These are phyloP conservation scores for Xerocomellus intermedius DNA, from an alignment of 768 basidiomycete species.

Conservation along the genomic window DNA sequence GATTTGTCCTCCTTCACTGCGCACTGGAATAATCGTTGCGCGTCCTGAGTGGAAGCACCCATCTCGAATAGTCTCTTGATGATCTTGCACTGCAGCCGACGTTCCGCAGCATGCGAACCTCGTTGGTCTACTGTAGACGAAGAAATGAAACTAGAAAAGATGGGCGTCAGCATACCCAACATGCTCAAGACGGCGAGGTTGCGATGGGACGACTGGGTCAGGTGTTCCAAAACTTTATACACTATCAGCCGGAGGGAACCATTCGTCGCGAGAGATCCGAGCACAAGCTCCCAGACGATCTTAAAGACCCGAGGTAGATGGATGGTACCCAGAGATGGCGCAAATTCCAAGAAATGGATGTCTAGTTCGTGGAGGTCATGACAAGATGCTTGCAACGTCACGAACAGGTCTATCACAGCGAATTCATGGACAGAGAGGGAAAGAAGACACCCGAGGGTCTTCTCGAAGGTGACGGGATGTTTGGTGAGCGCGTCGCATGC, in stretches of 20 bases:
- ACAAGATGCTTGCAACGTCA: constrained; percentile 34
- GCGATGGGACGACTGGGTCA: constrained; percentile 59
- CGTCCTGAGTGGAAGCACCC: constrained; percentile 64
- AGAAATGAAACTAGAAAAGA: constrained; percentile 38
- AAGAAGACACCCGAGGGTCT: constrained; percentile 65
- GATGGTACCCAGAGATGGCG: constrained; percentile 46
- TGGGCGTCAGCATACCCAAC: constrained; percentile 50
- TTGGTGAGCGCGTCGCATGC: constrained; percentile 55
- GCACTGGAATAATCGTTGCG: constrained; percentile 60
- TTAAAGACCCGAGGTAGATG: constrained; percentile 58
- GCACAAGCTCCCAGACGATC: constrained; percentile 54
- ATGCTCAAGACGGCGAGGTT: constrained; percentile 69
- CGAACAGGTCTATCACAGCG: constrained; percentile 54
- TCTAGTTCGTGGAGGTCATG: constrained; percentile 45
- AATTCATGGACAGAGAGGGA: constrained; percentile 68
- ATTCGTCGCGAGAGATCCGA: constrained; percentile 36
- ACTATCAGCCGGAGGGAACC: constrained; percentile 48
- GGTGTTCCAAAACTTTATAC: constrained; percentile 61
- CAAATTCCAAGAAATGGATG: constrained; percentile 40
- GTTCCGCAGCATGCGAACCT: constrained; percentile 36
- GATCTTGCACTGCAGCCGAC: constrained; percentile 57
- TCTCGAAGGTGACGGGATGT: constrained; percentile 46
- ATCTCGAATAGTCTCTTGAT: constrained; percentile 71
- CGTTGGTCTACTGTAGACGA: constrained; percentile 18
- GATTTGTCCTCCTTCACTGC: constrained; percentile 48